Percentiles rank a stretch among this genome's conserved stretches.
Conservation (phyloP, 1,139 yeast species). For the Ogataea hybrid region DNA sequence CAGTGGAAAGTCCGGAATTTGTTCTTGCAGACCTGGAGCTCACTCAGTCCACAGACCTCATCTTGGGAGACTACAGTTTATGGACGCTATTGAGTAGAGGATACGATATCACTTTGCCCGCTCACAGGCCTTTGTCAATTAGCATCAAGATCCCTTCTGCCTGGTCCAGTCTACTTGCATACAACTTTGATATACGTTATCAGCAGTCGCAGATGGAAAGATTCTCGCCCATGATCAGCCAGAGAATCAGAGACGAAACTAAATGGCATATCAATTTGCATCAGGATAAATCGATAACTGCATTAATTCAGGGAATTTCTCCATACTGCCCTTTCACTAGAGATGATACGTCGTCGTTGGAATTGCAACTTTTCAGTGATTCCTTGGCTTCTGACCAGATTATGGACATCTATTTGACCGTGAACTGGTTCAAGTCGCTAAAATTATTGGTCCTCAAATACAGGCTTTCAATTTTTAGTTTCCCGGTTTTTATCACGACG, state of each 20-base stretch:
- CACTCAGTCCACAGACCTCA: conserved; percentile 27
- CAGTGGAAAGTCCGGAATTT: conserved; percentile 37
- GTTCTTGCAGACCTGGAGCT: conserved; percentile 37
- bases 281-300: conserved; percentile 34
- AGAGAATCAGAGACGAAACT: conserved; percentile 66
- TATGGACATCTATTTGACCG: conserved; percentile 36
- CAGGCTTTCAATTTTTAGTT: conserved; percentile 58
- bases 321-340: conserved; percentile 66
- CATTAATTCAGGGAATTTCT: conserved; percentile 69
- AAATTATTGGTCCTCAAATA: conserved; percentile 59
- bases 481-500: conserved; percentile 50
- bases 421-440: conserved; percentile 46
- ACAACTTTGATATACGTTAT: conserved; percentile 39
- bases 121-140: conserved; percentile 44
- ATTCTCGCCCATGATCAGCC: conserved; percentile 67
- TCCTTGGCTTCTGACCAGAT: conserved; percentile 30
- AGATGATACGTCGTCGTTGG: conserved; percentile 30
- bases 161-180: conserved; percentile 63
- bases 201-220: conserved; percentile 28
- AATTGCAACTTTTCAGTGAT: conserved; percentile 47
- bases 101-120: conserved; percentile 41
- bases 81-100: conserved; percentile 38
- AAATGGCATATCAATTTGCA: conserved; percentile 67
- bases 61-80: conserved; percentile 35
- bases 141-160: conserved; percentile 53